Base-by-base conservation (phyloP, 106 monocot species). In the Dendrobium officinale region DNA sequence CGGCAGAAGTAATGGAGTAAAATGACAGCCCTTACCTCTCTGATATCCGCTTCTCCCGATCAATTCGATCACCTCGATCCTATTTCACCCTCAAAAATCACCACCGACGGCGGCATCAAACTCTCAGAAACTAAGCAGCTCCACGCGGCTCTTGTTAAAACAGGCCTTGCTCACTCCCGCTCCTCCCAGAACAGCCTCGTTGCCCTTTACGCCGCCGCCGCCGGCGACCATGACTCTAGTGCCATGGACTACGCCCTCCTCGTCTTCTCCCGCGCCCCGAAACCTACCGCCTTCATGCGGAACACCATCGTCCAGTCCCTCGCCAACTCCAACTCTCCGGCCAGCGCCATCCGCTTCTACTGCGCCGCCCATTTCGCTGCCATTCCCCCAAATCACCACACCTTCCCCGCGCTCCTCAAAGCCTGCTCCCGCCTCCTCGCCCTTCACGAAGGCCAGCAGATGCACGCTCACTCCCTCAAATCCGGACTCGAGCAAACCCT, bases 391-490 rank as follows among this genome's bases (percentile, higher is more conserved):
- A 31, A 82, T 77, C 81, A 47, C 20, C 81, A n/a, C 80, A 26
- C 80, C 37, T 37, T 91, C 49, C 90, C 88, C 27, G 74, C 31
- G 75, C 33, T 84, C 15, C 85, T 91, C 55, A 80, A 79, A 26
- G 68, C 90, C 9, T 83, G 83, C 37, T 77, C 85, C 19, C 64
- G 77, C 24, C 81, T 86, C 20, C 49, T 48, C 78, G 67, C 44
- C 82, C 37, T 59, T 75, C 9, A 6, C 20, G 11, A 64, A 42
- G 31, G 73, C 80, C 27, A 88, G 87, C 13, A 68, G 73, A 49
- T 13, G 44, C 8, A 3, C 31, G 84, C 7, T 88, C 88, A 51
- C 37, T 29, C 73, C 27, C 78, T 18, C 47, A 75, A 77, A n/a
- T 43, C 42, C 85, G 84, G 7, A 78, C 77, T 0, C 33, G 58